Conservation (phyloP, 1,139 yeast genomes). For the Candida frijolesensis region DNA sequence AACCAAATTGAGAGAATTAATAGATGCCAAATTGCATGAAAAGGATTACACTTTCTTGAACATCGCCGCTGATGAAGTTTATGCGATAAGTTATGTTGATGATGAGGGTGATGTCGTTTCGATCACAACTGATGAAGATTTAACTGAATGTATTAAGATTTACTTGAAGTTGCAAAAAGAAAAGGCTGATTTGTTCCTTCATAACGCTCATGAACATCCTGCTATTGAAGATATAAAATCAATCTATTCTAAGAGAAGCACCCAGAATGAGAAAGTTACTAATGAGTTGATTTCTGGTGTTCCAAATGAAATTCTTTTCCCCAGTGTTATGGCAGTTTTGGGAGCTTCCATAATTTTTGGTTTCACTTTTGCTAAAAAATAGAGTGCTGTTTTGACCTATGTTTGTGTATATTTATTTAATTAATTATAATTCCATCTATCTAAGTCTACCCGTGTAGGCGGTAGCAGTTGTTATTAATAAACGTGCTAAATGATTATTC, state of each 20-base stretch:
- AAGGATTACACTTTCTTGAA: conserved; percentile 46
- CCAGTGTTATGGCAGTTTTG: conserved; percentile 63
- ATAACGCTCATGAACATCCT: conserved; percentile 61
- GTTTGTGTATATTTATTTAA: neutral
- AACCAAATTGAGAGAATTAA: conserved; percentile 33
- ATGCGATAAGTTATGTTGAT: conserved; percentile 77
- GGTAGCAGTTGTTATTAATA: no score
- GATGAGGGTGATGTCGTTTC: conserved; percentile 86
- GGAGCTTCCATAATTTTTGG: conserved; percentile 63
- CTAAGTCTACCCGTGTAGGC: no score
- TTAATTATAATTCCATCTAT: neutral
- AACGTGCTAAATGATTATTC: no score
- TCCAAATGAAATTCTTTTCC: conserved; percentile 60
- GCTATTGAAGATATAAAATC: conserved; percentile 25
- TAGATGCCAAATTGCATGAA: conserved; percentile 45
- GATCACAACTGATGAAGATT: conserved; percentile 72
- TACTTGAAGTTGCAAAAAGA: conserved; percentile 51
- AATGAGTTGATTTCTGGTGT: conserved; percentile 52
- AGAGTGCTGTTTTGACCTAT: conserved; percentile 1
- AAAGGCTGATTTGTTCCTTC: conserved; percentile 73
- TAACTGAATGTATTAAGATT: conserved; percentile 67
- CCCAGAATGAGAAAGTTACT: conserved; percentile 10
- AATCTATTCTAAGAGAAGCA: conserved; percentile 14
- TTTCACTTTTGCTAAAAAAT: conserved; percentile 46
- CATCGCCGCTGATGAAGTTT: conserved; percentile 27